Base-by-base conservation (phyloP, 352 stramenopile genomes). In the Peronospora belbahrii region DNA sequence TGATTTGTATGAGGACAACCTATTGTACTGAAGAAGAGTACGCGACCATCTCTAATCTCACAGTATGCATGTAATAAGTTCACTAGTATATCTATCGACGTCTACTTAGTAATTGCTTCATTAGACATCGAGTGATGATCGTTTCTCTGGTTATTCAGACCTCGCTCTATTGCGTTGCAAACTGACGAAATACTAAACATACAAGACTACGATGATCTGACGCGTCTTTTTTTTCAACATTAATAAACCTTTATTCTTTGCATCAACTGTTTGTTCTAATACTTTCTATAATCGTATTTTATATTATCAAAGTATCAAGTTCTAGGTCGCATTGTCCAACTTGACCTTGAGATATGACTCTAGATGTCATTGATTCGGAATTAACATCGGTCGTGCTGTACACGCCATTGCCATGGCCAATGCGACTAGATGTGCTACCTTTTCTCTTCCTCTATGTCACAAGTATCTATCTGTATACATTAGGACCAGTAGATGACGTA, bases 171-270 rank as follows among this genome's bases (percentile, higher is more conserved):
- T 9, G 68, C 78, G 71, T 39, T n/a, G n/a, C n/a, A 54, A 67
- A 39, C 49, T 88, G 74, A 71, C 70, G 77, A 88, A 75, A 62
- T 54, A 63, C 49, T n/a, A 71, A 65, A 61, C 59, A 60, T 66
- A 72, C 73, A 85, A 87, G 78, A 89, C 78, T 89, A 89, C 78
- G 78, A 89, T 89, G 78, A 89, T 86, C 78, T 77, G 78, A 88
- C 69, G 68, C 76, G 18, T 45, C 15, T 6, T 27, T 27, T 27
- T 27, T 27, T 27, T 27, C 23, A 27, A 27, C 7, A n/a, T n/a
- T n/a, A n/a, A n/a, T n/a, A n/a, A n/a, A n/a, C n/a, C n/a, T n/a
- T n/a, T n/a, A n/a, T n/a, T n/a, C n/a, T n/a, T n/a, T n/a, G n/a
- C n/a, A n/a, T n/a, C n/a, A n/a, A n/a, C n/a, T n/a, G n/a, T n/a